Conservation (phyloP, 106 monocot species). For the Dioscorea dumetorum region DNA sequence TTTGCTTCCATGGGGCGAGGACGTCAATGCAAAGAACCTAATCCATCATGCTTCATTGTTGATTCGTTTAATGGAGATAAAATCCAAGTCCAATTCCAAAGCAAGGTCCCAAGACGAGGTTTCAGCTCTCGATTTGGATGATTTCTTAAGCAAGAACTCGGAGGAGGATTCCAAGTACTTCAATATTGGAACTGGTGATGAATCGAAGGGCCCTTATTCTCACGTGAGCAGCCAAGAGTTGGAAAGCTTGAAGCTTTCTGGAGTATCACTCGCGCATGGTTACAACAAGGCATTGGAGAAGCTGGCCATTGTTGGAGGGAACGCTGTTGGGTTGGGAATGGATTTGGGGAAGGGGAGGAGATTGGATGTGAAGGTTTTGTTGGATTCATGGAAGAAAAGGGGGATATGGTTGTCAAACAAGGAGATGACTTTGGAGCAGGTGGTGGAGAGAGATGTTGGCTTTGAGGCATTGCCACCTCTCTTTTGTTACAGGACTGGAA, state of each 20-base stretch:
- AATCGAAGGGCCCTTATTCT: not conserved
- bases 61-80: slow-evolving; percentile 60
- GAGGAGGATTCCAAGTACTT: slow-evolving; percentile 43
- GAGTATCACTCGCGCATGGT: slow-evolving; percentile 20
- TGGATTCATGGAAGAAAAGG: slow-evolving; percentile 18
- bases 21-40: slow-evolving; percentile 55
- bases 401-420: slow-evolving; percentile 26
- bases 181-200: slow-evolving; percentile 2
- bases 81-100: slow-evolving; percentile 10
- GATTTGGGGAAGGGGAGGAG: slow-evolving; percentile 23
- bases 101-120: not conserved
- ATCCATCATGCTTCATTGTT: slow-evolving; percentile 42
- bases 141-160: slow-evolving; percentile 4
- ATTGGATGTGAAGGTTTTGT: slow-evolving; percentile 23
- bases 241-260: slow-evolving; percentile 28
- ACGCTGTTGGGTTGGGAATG: slow-evolving; percentile 9
- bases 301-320: slow-evolving; percentile 10
- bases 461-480: slow-evolving; percentile 71
- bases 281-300: slow-evolving; percentile 34
- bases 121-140: slow-evolving; percentile 12
- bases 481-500: slow-evolving; percentile 52
- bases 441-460: slow-evolving; percentile 52
- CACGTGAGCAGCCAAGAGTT: slow-evolving; percentile 5
- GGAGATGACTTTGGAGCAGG: slow-evolving; percentile 28
- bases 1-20: slow-evolving; percentile 67